Percentiles rank a stretch among this genome's conserved stretches.
Evolutionary conservation across 2,329 filamentous ascomycete genomes (phyloP).

Genomic region (Septoria petroselini): DNA sequence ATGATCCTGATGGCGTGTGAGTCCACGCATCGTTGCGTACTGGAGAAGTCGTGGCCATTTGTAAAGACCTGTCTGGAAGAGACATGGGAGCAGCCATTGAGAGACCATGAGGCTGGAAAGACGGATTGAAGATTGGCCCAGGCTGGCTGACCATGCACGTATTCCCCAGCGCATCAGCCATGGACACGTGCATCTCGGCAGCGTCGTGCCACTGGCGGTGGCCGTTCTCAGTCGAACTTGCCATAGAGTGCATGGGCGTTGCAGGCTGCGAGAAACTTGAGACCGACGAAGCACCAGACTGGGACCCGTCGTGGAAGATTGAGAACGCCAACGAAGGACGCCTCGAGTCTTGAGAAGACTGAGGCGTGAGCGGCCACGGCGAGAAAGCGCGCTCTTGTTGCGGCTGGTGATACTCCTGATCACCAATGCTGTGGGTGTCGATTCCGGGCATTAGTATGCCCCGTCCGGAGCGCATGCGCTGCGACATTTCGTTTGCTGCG

Average conservation of each 20-base stretch:
- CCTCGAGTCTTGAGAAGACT: constrained; percentile 32
- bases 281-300: constrained; percentile 26
- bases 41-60: constrained; percentile 10
- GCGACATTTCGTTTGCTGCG: constrained; percentile 31
- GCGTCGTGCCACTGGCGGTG: constrained; percentile 22
- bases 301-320: constrained; percentile 23
- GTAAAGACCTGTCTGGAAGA: neutral
- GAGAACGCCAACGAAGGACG: constrained; percentile 30
- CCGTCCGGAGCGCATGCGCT: constrained; percentile 27
- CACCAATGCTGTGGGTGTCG: constrained; percentile 26
- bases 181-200: constrained; percentile 14
- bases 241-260: constrained; percentile 26
- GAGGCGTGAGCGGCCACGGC: constrained; percentile 31
- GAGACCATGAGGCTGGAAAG: constrained; percentile 6
- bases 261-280: constrained; percentile 29
- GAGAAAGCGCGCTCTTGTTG: constrained; percentile 19
- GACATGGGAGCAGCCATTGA: neutral
- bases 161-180: constrained; percentile 5
- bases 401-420: constrained; percentile 9
- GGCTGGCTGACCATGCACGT: constrained; percentile 16
- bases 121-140: constrained; percentile 14
- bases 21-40: constrained; percentile 11
- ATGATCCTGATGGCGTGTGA: neutral
- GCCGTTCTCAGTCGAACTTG: constrained; percentile 10
- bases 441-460: constrained; percentile 29